Evolutionary conservation across 345 rosid genomes (phyloP).

Genomic region (Populus davidiana): DNA sequence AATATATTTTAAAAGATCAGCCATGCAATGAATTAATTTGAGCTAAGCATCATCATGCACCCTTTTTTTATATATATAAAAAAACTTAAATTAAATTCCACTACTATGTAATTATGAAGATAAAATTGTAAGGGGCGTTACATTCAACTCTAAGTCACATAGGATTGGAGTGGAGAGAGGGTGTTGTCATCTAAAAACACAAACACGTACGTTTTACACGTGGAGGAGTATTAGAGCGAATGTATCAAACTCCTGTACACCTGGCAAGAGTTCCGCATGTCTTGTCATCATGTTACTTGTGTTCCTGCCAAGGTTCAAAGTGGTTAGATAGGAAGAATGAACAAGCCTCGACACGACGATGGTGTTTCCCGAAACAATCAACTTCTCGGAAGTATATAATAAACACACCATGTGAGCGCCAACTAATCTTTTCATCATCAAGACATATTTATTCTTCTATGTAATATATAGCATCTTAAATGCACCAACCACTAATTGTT

Average conservation of each 20-base stretch:
- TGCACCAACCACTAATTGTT: neutral
- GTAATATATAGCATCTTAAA: neutral
- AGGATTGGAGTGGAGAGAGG: no score
- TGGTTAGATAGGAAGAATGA: neutral
- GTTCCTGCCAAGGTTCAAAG: neutral
- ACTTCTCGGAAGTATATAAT: slow-evolving; percentile 5
- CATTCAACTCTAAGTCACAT: no score
- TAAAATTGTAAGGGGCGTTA: no score
- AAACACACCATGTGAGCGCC: slow-evolving; percentile 68
- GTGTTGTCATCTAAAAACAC: no score
- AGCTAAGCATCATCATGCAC: no score
- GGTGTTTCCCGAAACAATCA: slow-evolving; percentile 29
- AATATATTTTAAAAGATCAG: no score
- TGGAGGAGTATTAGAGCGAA: neutral
- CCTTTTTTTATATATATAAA: no score
- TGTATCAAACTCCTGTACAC: neutral
- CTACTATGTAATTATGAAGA: no score
- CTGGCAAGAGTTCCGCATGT: neutral
- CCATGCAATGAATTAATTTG: no score
- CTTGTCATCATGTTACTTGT: neutral
- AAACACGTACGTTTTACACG: no score
- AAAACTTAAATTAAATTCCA: no score
- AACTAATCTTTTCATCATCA: slow-evolving; percentile 27
- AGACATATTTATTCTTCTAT: neutral
- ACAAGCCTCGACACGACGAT: neutral